Evolutionary conservation across 257 asterid species (phyloP), one percentile per base, ranked within the genome.

Genomic region (Salvia splendens): DNA sequence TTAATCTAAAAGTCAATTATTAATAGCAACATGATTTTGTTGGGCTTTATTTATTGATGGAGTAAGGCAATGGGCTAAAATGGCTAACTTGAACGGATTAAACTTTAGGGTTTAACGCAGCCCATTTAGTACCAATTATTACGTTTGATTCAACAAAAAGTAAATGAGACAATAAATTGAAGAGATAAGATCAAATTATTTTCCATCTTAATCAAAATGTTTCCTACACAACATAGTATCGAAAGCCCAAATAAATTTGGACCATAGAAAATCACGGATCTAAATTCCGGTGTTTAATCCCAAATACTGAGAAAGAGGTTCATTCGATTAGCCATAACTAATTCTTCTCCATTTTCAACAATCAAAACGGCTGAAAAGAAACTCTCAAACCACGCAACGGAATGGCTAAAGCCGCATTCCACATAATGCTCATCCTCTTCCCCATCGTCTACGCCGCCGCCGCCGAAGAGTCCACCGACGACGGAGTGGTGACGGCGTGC

Each of bases 191-290:
- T 24, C 3, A 24, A 24, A 24, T 24, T 24, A 24, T 0, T 24
- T 24, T 24, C 2, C 30, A 24, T 24, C 30, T 24, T 1, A 20
- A 0, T 24, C 1, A 24, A 24, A 24, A 24, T 24, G 45, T 40
- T 36, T 38, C 10, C 10, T 38, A 38, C 43, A 38, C 43, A 38
- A 38, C 9, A 6, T 40, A 40, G 30, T 40, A 40, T 8, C 30
- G 30, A 24, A 24, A 24, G 2, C 30, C 30, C 30, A 8, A 62
- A 17, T 12, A 12, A 24, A 38, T 57, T 9, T 46, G 47, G 6
- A 56, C 73, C 73, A 46, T 68, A 52, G 66, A 68, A 68, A 68
- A 45, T 45, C 14, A 57, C 15, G 73, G 73, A 16, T 35, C 11
- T 11, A 30, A 15, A 41, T 61, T 41, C 36, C 8, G 16, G 5